Percentiles rank a stretch among this genome's conserved stretches.
phyloP scores from a whole-genome alignment of 1,284 basidiomycete genomes.

The Cutaneotrichosporon cyanovorans region DNA sequence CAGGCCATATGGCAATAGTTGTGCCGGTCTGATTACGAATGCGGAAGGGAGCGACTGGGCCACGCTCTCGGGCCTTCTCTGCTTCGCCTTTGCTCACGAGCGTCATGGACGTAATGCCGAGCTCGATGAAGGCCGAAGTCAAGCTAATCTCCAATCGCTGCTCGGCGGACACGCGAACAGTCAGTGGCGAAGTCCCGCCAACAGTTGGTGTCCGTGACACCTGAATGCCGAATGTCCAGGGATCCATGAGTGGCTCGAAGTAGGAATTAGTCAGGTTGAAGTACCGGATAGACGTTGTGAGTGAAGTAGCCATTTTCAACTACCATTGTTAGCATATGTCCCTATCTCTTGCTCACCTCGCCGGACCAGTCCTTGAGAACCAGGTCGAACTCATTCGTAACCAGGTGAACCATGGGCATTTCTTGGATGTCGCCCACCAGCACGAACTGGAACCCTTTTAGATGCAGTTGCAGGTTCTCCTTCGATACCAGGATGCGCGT shows the following conservation, averaged over 20 bases:
- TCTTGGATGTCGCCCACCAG: conserved; percentile 94
- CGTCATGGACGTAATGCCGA: conserved; percentile 66
- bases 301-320: conserved; percentile 71
- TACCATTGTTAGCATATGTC: conserved; percentile 36
- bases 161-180: conserved; percentile 62
- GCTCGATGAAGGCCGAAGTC: conserved; percentile 84
- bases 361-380: conserved; percentile 88
- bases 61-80: conserved; percentile 63
- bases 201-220: conserved; percentile 33
- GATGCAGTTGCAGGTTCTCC: conserved; percentile 73
- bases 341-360: conserved; percentile 53
- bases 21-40: conserved; percentile 88
- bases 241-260: conserved; percentile 99
- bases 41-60: conserved; percentile 86
- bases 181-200: conserved; percentile 53
- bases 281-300: conserved; percentile 80
- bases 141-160: conserved; percentile 88
- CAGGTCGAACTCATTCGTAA: conserved; percentile 76
- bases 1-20: conserved; percentile 71
- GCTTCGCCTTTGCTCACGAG: conserved; percentile 69
- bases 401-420: conserved; percentile 85
- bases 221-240: conserved; percentile 76
- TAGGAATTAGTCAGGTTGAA: conserved; percentile 98
- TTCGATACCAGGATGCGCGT: conserved; percentile 61
- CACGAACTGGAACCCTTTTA: conserved; percentile 87